Percentiles rank a stretch among this genome's conserved stretches.
These are phyloP conservation scores for Acacia pycnantha DNA, from an alignment of 331 rosid genomes.

Conservation along the genomic window DNA sequence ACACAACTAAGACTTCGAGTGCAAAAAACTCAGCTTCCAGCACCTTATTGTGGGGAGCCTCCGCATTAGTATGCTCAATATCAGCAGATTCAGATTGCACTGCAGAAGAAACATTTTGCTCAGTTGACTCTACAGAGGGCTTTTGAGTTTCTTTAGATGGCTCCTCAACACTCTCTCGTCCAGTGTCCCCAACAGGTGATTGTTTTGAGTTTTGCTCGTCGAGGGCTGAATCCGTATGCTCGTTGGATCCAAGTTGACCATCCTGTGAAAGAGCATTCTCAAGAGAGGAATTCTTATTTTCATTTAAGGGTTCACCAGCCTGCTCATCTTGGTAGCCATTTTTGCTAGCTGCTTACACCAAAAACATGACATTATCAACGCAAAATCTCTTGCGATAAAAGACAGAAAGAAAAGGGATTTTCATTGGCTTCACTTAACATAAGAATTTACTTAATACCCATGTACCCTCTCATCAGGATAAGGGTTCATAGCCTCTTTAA, in stretches of 20 bases:
- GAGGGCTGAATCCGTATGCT: slow-evolving; percentile 8
- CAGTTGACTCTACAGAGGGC: slow-evolving; percentile 34
- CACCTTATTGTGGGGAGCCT: slow-evolving; percentile 67
- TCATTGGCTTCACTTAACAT: not conserved
- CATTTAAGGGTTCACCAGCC: slow-evolving; percentile 28
- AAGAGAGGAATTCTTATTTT: too few species aligned
- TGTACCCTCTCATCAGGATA: not conserved
- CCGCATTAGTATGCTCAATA: slow-evolving; percentile 33
- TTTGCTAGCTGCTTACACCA: slow-evolving; percentile 34
- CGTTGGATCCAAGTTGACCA: slow-evolving; percentile 39
- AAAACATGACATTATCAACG: slow-evolving; percentile 4
- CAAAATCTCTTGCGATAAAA: not conserved
- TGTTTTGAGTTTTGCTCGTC: slow-evolving; percentile 37
- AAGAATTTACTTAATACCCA: not conserved
- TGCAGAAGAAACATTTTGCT: slow-evolving; percentile 39
- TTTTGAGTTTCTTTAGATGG: slow-evolving; percentile 36
- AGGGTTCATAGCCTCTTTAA: not conserved
- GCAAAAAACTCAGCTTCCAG: slow-evolving; percentile 12
- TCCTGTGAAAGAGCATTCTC: slow-evolving; percentile 37
- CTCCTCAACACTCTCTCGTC: slow-evolving; percentile 34
- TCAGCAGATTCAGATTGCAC: slow-evolving; percentile 37
- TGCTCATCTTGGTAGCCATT: slow-evolving; percentile 45
- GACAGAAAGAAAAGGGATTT: not conserved
- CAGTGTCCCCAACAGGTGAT: slow-evolving; percentile 38
- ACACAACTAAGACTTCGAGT: not conserved